These are phyloP conservation scores for Beauveria sp. DNA, from an alignment of 2,329 filamentous ascomycete species.

Conservation along the genomic window DNA sequence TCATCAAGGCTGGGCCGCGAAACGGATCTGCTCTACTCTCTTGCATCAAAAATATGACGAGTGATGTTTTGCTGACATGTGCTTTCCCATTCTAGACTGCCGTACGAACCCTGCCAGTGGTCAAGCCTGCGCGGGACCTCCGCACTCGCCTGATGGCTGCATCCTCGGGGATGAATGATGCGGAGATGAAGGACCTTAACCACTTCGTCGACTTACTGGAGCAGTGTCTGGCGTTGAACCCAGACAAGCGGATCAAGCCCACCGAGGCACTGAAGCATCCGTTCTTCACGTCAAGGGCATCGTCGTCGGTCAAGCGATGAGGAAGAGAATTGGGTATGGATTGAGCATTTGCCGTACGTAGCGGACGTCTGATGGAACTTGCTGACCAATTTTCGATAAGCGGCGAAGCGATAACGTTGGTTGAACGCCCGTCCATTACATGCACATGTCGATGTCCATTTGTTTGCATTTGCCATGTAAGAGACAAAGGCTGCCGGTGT, in stretches of 20 bases:
- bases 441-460: not conserved
- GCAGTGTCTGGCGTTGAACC: conserved; percentile 80
- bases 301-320: conserved; percentile 17
- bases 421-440: not conserved
- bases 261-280: conserved; percentile 81
- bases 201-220: conserved; percentile 84
- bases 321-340: not conserved
- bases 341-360: not conserved
- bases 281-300: conserved; percentile 55
- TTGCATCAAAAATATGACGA: not conserved
- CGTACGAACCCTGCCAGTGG: conserved; percentile 57
- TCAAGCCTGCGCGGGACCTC: conserved; percentile 74
- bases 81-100: conserved; percentile 43
- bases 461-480: not conserved
- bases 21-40: not conserved
- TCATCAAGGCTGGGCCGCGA: not conserved
- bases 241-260: conserved; percentile 84
- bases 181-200: conserved; percentile 69
- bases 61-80: conserved; percentile 12
- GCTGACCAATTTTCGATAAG: not conserved
- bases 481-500: not conserved
- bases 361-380: not conserved
- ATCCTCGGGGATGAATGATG: conserved; percentile 64
- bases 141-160: conserved; percentile 71
- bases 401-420: not conserved